A percentile compares a stretch with the other conserved stretches of the same genome.
These are phyloP conservation scores for Berkeleyomyces basicola DNA, from an alignment of 2,329 filamentous ascomycete species.

Conservation along the genomic window DNA sequence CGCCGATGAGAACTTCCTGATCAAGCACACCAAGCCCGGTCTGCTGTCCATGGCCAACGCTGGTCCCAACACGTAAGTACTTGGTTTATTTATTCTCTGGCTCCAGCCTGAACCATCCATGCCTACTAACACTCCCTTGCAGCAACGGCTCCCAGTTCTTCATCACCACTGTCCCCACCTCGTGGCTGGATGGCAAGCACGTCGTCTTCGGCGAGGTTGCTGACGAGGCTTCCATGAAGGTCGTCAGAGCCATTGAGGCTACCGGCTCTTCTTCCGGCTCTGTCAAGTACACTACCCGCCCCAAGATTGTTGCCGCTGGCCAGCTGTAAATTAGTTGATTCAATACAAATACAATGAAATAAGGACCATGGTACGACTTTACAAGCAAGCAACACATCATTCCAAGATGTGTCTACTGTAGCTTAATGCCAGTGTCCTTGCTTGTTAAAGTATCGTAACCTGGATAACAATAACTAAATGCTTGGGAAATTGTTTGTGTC, in stretches of 20 bases:
- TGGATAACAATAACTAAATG: not conserved
- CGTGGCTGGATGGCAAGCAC: slow-evolving; percentile 71
- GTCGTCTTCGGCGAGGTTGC: slow-evolving; percentile 69
- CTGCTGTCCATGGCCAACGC: slow-evolving; percentile 92
- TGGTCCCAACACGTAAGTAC: slow-evolving; percentile 69
- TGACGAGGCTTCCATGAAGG: slow-evolving; percentile 29
- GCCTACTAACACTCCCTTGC: slow-evolving; percentile 22
- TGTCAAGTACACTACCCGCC: slow-evolving; percentile 38
- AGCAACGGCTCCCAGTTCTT: slow-evolving; percentile 99
- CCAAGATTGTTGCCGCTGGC: slow-evolving; percentile 41
- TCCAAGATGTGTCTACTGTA: not conserved
- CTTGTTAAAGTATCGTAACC: not conserved
- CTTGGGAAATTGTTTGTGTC: too few species aligned
- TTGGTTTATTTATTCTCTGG: not conserved
- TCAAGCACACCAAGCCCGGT: slow-evolving; percentile 57
- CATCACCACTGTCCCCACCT: slow-evolving; percentile 80
- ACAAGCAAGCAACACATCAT: not conserved
- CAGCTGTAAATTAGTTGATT: slow-evolving; percentile 16
- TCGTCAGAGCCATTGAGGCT: slow-evolving; percentile 47
- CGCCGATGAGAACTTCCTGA: slow-evolving; percentile 75
- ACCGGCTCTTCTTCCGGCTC: slow-evolving; percentile 38
- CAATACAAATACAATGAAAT: not conserved
- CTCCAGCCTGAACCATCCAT: not conserved
- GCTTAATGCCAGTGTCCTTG: not conserved
- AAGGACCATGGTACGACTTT: not conserved